Base-by-base conservation (phyloP, 805 yeast genomes). In the Candida saitoana region DNA sequence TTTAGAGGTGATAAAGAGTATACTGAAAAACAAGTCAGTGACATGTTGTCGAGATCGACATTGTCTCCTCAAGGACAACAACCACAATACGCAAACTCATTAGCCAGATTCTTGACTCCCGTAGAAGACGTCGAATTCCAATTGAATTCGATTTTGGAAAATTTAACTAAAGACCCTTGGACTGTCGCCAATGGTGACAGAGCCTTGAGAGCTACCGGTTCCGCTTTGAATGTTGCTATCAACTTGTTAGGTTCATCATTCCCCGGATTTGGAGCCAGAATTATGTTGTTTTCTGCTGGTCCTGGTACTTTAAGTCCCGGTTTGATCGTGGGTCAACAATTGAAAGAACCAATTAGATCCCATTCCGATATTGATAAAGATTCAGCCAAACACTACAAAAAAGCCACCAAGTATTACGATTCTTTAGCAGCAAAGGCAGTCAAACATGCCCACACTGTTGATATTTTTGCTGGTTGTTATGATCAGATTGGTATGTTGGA, bases 281-380 rank as follows among this genome's bases (percentile, higher is more conserved):
- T 93, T 52, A 82, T 88, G 72, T 72, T 93, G 45, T 93, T 93
- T 57, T 81, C 96, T 32, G 95, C 91, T 41, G 99, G 99, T 48
- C 95, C 96, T 38, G 83, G 96, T 61, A 93, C 99, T 36, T 81
- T 85, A 58, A 85, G 84, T 36, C 98, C 99, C 9, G 99, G 99
- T 54, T 71, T 87, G 60, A 88, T 93, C 51, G 99, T 93, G 20
- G 87, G 91, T 35, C 80, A 84, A 18, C 93, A 89, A 62, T 76
- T 93, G 61, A 86, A 87, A 60, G 99, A 93, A 65, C 96, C 99
- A 38, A 85, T 93, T 54, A 81, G 99, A 72, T 93, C 99, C 6
- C 99, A 93, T 67, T 87, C 86, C 57, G 99, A 93, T 62, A 87
- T 93, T 51, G 98, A 93, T 62, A 82, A 89, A 51, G 97, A 91